A percentile compares a stretch with the other conserved stretches of the same genome.
Evolutionary conservation across 2,329 filamentous ascomycete species (phyloP).

Genomic region (Pseudogymnoascus sp.): DNA sequence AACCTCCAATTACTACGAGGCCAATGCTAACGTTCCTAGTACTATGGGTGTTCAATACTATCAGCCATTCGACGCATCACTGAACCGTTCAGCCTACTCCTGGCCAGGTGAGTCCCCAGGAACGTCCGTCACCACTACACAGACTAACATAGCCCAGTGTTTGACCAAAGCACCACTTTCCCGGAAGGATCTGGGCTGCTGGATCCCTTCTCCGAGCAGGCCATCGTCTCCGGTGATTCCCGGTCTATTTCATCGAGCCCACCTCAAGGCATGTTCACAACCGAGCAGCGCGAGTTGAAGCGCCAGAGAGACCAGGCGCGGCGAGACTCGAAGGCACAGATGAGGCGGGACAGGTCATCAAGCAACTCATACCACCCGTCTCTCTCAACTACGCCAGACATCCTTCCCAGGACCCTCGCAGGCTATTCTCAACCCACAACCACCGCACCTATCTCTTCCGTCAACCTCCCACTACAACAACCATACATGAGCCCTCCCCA

Average conservation of each 20-base stretch:
- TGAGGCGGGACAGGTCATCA: conserved; percentile 37
- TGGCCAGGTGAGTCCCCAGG: conserved; percentile 5
- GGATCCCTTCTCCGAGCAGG: neutral
- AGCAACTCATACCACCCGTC: conserved; percentile 27
- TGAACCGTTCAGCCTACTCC: neutral
- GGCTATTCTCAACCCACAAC: conserved; percentile 25
- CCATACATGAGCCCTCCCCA: conserved; percentile 2
- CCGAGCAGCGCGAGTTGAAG: conserved; percentile 56
- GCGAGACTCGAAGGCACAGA: conserved; percentile 50
- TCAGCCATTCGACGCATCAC: neutral
- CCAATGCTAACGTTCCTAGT: neutral
- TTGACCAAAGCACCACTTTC: neutral
- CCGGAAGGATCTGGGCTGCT: neutral
- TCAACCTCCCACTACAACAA: conserved; percentile 14
- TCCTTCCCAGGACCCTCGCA: conserved; percentile 25
- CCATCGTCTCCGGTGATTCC: conserved; percentile 10
- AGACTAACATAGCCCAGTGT: neutral
- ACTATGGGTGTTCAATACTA: conserved; percentile 6
- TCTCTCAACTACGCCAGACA: conserved; percentile 26
- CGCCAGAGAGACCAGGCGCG: conserved; percentile 53
- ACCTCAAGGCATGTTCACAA: conserved; percentile 45
- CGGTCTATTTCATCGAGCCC: conserved; percentile 47
- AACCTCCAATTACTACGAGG: neutral
- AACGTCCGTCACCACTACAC: neutral
- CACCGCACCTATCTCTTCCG: conserved; percentile 13